These are phyloP conservation scores for Trematosphaeria pertusa DNA, from an alignment of 2,329 filamentous ascomycete species.

Conservation along the genomic window DNA sequence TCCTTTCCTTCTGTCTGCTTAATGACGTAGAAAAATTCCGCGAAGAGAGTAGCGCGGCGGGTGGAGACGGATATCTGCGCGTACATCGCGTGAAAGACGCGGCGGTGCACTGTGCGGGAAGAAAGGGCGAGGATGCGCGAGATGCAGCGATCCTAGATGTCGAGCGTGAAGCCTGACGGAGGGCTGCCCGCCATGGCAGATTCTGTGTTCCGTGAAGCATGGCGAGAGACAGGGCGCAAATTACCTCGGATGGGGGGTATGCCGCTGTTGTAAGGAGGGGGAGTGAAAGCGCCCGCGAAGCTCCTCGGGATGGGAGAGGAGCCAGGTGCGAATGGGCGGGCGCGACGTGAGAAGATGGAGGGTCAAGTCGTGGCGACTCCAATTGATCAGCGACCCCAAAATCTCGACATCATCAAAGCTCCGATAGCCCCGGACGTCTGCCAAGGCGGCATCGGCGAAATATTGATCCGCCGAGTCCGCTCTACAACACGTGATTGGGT, in stretches of 20 bases:
- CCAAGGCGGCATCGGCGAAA: conserved; percentile 11
- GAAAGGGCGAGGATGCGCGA: conserved; percentile 30
- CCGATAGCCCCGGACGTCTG: conserved; percentile 25
- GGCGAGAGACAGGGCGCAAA: conserved; percentile 14
- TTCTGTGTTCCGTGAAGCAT: conserved; percentile 72
- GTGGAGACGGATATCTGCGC: conserved; percentile 34
- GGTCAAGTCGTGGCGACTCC: conserved; percentile 21
- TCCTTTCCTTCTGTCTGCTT: conserved; percentile 63
- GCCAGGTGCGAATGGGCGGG: conserved; percentile 14
- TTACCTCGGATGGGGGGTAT: conserved; percentile 13
- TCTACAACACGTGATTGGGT: no score
- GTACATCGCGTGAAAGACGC: conserved; percentile 32
- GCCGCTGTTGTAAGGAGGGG: neutral
- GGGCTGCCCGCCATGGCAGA: conserved; percentile 69
- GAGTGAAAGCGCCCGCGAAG: conserved; percentile 12
- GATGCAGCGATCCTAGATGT: conserved; percentile 42
- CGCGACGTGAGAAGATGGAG: conserved; percentile 14
- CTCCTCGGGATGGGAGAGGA: conserved; percentile 10
- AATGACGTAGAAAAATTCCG: conserved; percentile 50
- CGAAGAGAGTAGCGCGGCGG: conserved; percentile 40
- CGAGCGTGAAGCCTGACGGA: conserved; percentile 58
- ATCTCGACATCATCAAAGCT: conserved; percentile 38
- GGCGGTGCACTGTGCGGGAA: conserved; percentile 40
- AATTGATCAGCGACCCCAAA: conserved; percentile 29
- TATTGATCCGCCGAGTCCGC: conserved; percentile 1